phyloP scores from a whole-genome alignment of 768 basidiomycete species.

The Phallus indusiatus region DNA sequence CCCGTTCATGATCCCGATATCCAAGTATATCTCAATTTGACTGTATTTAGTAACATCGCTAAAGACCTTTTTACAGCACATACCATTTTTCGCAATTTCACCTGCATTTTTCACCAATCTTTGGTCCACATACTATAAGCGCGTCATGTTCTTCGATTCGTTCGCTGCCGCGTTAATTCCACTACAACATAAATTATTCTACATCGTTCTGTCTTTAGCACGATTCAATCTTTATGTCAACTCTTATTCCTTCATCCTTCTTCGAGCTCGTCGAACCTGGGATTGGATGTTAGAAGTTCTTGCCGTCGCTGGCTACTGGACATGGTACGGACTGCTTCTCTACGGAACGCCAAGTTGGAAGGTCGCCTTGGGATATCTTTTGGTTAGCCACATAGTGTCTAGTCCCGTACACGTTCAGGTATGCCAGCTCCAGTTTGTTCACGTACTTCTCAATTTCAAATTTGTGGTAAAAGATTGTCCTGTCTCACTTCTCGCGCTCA shows the following conservation, averaged over 20 bases:
- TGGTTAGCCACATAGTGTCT: conserved; percentile 78
- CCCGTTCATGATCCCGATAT: conserved; percentile 90
- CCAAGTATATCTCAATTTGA: conserved; percentile 15
- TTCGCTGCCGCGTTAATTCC: conserved; percentile 56
- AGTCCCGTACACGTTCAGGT: conserved; percentile 95
- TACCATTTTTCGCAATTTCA: conserved; percentile 93
- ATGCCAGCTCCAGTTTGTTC: conserved; percentile 13
- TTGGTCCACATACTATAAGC: conserved; percentile 93
- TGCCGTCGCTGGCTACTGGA: conserved; percentile 78
- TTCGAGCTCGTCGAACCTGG: conserved; percentile 61
- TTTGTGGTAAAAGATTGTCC: conserved; percentile 58
- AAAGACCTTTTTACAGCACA: conserved; percentile 31
- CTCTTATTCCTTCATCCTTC: conserved; percentile 70
- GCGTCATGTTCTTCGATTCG: conserved; percentile 69
- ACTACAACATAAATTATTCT: conserved; percentile 88
- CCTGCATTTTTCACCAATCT: conserved; percentile 76
- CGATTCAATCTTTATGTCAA: conserved; percentile 92
- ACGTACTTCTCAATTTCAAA: background rate
- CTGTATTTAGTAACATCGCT: background rate
- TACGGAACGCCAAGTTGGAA: conserved; percentile 63
- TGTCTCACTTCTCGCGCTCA: conserved; percentile 96
- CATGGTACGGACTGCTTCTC: conserved; percentile 72
- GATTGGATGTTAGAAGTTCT: conserved; percentile 68
- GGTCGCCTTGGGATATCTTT: conserved; percentile 59
- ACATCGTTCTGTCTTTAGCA: conserved; percentile 79